Evolutionary conservation across 1,139 yeast species (phyloP).

Genomic region (Zygosaccharomyces sapae): DNA sequence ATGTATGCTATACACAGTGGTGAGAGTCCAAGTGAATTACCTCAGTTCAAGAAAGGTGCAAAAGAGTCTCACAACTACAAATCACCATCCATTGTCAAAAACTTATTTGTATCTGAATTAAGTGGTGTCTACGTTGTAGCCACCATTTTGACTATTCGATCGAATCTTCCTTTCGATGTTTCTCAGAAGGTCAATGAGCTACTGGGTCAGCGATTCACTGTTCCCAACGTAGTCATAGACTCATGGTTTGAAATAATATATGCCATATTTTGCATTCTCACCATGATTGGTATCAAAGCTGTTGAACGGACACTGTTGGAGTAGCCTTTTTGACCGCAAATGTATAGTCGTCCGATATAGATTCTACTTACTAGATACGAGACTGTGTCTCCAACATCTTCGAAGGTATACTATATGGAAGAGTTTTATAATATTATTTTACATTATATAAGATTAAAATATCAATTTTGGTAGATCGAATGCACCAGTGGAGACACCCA

Average conservation of each 20-base stretch:
- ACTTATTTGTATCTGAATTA: slow-evolving; percentile 60
- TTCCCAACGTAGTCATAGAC: slow-evolving; percentile 58
- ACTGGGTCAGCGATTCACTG: slow-evolving; percentile 32
- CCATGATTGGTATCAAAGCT: slow-evolving; percentile 45
- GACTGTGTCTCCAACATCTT: no score
- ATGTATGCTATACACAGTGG: slow-evolving; percentile 27
- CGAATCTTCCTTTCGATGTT: slow-evolving; percentile 62
- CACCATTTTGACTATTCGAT: slow-evolving; percentile 70
- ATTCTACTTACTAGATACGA: no score
- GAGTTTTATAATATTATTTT: not conserved
- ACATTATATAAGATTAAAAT: slow-evolving; percentile 37
- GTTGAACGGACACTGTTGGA: slow-evolving; percentile 24
- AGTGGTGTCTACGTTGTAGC: slow-evolving; percentile 77
- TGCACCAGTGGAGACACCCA: slow-evolving; percentile 58
- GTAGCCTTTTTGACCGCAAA: not conserved
- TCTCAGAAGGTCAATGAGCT: slow-evolving; percentile 39
- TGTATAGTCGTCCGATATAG: no score
- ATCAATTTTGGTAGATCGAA: slow-evolving; percentile 67
- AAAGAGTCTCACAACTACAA: slow-evolving; percentile 4
- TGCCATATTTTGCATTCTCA: slow-evolving; percentile 51
- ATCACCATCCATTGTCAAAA: slow-evolving; percentile 37
- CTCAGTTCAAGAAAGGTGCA: slow-evolving; percentile 17
- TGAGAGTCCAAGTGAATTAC: slow-evolving; percentile 18
- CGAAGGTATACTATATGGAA: no score
- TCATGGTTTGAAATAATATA: slow-evolving; percentile 77